Evolutionary conservation across 129 eudicot species (phyloP).

Genomic region (Calendula officinalis): DNA sequence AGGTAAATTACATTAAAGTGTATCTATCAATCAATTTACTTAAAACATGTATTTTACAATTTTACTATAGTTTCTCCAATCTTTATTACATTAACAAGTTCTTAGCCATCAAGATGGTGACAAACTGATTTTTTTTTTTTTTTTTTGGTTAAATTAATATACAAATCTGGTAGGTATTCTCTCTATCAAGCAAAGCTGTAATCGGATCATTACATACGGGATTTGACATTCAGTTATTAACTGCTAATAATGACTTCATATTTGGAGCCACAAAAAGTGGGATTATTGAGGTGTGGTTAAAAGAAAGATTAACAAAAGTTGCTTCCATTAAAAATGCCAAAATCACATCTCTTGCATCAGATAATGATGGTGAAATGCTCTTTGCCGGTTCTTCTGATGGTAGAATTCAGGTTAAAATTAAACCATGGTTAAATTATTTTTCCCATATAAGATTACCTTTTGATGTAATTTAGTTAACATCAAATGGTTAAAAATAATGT

Average conservation of each 20-base stretch:
- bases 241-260: conserved; percentile 65
- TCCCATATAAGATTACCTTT: neutral
- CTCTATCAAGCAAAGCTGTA: conserved; percentile 54
- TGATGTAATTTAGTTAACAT: neutral
- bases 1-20: too few relatives aligned
- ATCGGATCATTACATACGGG: conserved; percentile 53
- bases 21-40: too few relatives aligned
- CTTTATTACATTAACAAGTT: conserved; percentile 2
- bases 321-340: conserved; percentile 58
- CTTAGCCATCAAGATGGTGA: neutral
- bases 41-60: too few relatives aligned
- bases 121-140: neutral
- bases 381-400: conserved; percentile 78
- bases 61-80: neutral
- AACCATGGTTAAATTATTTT: neutral
- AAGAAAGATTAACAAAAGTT: conserved; percentile 63
- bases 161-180: conserved; percentile 53
- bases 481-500: neutral
- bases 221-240: conserved; percentile 52
- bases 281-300: conserved; percentile 73
- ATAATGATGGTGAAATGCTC: conserved; percentile 62
- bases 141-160: neutral
- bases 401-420: conserved; percentile 55
- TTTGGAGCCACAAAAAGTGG: conserved; percentile 67
- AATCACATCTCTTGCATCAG: conserved; percentile 57